phyloP scores from a whole-genome alignment of 1,284 basidiomycete species.

The Takashimella koratensis region DNA sequence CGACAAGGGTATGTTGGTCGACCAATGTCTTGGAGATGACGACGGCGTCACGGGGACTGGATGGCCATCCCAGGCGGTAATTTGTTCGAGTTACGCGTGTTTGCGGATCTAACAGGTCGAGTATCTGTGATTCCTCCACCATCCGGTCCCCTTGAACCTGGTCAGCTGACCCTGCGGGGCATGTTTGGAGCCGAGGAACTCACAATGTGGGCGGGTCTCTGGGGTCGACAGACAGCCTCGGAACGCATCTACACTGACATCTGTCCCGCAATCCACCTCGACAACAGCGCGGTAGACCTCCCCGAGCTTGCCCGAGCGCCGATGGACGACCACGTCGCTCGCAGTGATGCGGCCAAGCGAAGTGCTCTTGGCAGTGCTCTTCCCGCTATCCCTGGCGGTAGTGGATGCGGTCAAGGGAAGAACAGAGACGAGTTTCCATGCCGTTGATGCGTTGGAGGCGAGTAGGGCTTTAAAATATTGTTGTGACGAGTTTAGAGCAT shows the following conservation, averaged over 20 bases:
- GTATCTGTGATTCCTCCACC: constrained; percentile 74
- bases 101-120: constrained; percentile 81
- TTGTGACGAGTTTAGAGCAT: constrained; percentile 39
- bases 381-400: constrained; percentile 15
- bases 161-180: constrained; percentile 3
- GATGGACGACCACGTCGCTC: constrained; percentile 50
- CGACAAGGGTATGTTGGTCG: constrained; percentile 77
- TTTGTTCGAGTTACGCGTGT: constrained; percentile 85
- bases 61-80: constrained; percentile 92
- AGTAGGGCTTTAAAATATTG: constrained; percentile 47
- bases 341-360: constrained; percentile 38
- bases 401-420: constrained; percentile 27
- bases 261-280: constrained; percentile 67
- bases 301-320: constrained; percentile 53
- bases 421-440: constrained; percentile 49
- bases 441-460: constrained; percentile 37
- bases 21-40: constrained; percentile 82
- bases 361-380: constrained; percentile 18
- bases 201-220: constrained; percentile 72
- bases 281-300: constrained; percentile 80
- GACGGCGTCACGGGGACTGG: constrained; percentile 87
- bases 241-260: constrained; percentile 71
- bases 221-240: constrained; percentile 77
- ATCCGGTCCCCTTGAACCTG: constrained; percentile 69
- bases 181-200: constrained; percentile 14